phyloP scores from a whole-genome alignment of 2,329 filamentous ascomycete species.

The Fragosphaeria purpurea region DNA sequence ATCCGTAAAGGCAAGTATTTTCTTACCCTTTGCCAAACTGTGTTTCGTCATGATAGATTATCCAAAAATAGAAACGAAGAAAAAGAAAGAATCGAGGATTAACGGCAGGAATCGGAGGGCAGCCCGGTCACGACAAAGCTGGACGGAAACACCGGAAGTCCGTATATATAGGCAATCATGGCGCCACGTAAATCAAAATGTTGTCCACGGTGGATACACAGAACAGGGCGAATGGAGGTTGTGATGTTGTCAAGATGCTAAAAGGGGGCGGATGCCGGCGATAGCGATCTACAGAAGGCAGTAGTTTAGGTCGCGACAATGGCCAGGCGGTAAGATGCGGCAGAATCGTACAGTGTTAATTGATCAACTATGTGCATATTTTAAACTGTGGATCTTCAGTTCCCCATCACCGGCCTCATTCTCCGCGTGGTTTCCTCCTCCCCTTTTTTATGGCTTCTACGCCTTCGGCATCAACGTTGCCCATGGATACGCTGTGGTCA shows the following conservation, averaged over 20 bases:
- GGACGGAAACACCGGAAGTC: neutral
- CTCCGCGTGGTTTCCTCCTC: too few species aligned
- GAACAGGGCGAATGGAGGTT: too few species aligned
- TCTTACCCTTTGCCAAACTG: neutral
- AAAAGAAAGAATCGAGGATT: neutral
- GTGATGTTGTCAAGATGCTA: too few species aligned
- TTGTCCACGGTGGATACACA: neutral
- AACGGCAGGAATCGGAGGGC: neutral
- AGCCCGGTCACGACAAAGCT: neutral
- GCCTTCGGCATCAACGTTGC: constrained; percentile 19
- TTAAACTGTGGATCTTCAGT: too few species aligned
- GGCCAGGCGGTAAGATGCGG: too few species aligned
- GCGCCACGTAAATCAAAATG: neutral
- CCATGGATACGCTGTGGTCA: constrained; percentile 38
- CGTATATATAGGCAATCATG: neutral
- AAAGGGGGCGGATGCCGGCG: too few species aligned
- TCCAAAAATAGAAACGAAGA: neutral
- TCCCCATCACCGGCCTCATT: too few species aligned
- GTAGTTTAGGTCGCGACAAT: too few species aligned
- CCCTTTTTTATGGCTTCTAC: neutral
- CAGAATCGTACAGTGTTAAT: too few species aligned
- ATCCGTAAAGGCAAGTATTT: too few species aligned
- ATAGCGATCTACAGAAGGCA: too few species aligned
- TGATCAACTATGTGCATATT: too few species aligned
- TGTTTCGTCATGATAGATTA: neutral